Conservation (phyloP, 805 yeast species). For the Kregervanrija pseudodelftensis region DNA sequence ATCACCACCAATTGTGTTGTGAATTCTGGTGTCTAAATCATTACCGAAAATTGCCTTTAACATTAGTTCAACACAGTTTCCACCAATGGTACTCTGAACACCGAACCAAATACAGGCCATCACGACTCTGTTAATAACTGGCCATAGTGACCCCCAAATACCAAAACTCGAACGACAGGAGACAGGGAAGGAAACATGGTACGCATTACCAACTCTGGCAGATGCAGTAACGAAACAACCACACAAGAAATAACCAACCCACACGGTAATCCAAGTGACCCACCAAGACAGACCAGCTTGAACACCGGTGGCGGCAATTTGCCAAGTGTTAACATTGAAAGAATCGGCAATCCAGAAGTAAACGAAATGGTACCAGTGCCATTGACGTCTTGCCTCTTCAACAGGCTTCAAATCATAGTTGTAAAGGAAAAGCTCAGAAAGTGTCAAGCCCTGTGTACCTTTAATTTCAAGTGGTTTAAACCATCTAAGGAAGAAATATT, state of each 20-base stretch:
- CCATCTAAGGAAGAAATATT: conserved; percentile 6
- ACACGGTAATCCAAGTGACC: conserved; percentile 84
- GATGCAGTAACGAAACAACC: conserved; percentile 64
- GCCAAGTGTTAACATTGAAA: conserved; percentile 86
- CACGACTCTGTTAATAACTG: conserved; percentile 78
- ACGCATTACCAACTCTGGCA: conserved; percentile 72
- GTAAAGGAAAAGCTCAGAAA: conserved; percentile 57
- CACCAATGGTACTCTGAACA: conserved; percentile 81
- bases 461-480: conserved; percentile 19
- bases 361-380: conserved; percentile 80
- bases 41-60: conserved; percentile 68
- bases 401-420: conserved; percentile 78
- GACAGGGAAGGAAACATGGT: conserved; percentile 83
- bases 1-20: conserved; percentile 44
- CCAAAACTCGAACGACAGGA: conserved; percentile 80
- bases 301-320: conserved; percentile 83
- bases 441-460: conserved; percentile 32
- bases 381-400: conserved; percentile 63
- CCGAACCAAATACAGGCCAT: conserved; percentile 79
- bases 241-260: conserved; percentile 73
- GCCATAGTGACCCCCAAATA: conserved; percentile 82
- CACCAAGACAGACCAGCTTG: conserved; percentile 78
- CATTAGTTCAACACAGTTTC: conserved; percentile 75
- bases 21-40: conserved; percentile 54
- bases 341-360: conserved; percentile 87